Conservation (phyloP, 805 yeast genomes). For the Sungouiella blattae region DNA sequence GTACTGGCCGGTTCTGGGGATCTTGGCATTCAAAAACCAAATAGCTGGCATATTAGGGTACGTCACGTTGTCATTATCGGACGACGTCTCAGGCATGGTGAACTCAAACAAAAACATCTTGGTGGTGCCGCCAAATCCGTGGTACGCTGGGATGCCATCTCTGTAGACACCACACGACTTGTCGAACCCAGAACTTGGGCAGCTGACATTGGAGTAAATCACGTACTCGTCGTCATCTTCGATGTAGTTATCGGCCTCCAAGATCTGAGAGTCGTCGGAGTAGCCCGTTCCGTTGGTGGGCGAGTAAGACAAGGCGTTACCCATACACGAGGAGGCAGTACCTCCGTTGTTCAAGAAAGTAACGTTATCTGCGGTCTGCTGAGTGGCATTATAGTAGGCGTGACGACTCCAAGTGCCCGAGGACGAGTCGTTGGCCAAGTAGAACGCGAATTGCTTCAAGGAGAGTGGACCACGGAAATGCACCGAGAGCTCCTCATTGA, state of each 20-base stretch:
- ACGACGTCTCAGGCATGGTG: conserved; percentile 56
- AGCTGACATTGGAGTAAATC: conserved; percentile 56
- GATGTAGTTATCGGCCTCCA: conserved; percentile 47
- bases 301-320: conserved; percentile 64
- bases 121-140: conserved; percentile 63
- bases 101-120: conserved; percentile 75
- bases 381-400: conserved; percentile 54
- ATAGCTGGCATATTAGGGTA: conserved; percentile 68
- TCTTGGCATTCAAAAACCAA: conserved; percentile 70
- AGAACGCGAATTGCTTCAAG: conserved; percentile 59
- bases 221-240: conserved; percentile 57
- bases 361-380: conserved; percentile 54
- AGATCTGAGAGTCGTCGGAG: conserved; percentile 46
- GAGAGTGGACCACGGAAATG: conserved; percentile 77
- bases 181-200: conserved; percentile 50
- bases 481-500: conserved; percentile 66
- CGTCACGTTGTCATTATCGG: conserved; percentile 18
- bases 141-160: conserved; percentile 68
- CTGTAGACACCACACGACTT: conserved; percentile 76
- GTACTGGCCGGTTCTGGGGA: conserved; percentile 74
- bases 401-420: conserved; percentile 53
- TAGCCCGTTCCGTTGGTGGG: conserved; percentile 49
- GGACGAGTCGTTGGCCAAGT: conserved; percentile 38
- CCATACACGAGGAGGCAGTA: conserved; percentile 56
- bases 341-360: conserved; percentile 70